Evolutionary conservation across 176 grass and related monocot genomes (phyloP).

Genomic region (Triticum timopheevii): DNA sequence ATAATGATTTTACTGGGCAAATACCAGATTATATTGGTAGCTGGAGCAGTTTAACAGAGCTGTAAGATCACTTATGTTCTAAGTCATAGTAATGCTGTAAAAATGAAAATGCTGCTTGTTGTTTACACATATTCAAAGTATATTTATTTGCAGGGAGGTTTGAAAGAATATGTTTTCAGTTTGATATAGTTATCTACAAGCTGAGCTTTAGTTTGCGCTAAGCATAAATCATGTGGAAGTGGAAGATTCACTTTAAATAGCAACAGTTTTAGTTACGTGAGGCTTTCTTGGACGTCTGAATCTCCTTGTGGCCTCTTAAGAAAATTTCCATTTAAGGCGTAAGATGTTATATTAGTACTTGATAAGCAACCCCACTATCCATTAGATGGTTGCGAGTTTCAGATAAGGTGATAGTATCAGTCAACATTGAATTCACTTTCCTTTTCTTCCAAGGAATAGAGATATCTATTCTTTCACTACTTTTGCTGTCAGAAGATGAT

Average conservation of each 20-base stretch:
- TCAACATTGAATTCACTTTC: background rate
- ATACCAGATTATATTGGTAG: slow-evolving; percentile 72
- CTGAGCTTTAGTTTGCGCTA: background rate
- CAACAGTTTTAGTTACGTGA: background rate
- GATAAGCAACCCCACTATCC: background rate
- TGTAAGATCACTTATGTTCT: slow-evolving; percentile 50
- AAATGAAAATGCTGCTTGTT: background rate
- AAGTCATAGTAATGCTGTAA: background rate
- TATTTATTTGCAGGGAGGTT: background rate
- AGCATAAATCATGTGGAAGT: background rate
- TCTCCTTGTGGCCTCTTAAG: background rate
- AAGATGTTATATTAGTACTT: background rate
- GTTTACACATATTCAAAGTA: background rate
- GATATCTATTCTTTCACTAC: background rate
- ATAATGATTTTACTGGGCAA: slow-evolving; percentile 72
- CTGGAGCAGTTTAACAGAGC: slow-evolving; percentile 27
- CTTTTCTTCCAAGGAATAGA: background rate
- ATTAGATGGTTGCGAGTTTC: background rate
- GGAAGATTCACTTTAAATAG: background rate
- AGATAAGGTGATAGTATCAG: background rate
- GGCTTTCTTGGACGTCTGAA: background rate
- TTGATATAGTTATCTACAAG: background rate
- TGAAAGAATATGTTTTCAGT: background rate
- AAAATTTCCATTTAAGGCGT: background rate
- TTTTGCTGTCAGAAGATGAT: background rate